phyloP scores from a whole-genome alignment of 2,329 filamentous ascomycete species.

The Coniella vitis region DNA sequence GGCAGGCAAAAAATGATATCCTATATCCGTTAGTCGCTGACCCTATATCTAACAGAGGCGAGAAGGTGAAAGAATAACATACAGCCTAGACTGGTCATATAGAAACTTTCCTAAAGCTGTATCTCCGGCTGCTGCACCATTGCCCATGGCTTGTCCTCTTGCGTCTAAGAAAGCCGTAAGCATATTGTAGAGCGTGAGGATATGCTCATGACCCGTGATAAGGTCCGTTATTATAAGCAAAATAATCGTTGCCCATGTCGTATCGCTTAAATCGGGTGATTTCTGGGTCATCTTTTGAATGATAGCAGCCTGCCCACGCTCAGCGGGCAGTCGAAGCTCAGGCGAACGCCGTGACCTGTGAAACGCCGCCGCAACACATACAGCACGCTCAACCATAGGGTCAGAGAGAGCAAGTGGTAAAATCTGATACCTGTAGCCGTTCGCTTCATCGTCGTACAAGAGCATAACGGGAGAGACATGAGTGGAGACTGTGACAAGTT shows the following conservation, averaged over 20 bases:
- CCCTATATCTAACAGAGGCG: no score
- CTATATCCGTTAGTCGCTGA: neutral
- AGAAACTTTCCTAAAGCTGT: conserved; percentile 5
- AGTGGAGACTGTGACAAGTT: neutral
- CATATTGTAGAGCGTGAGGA: conserved; percentile 12
- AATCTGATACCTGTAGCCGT: conserved; percentile 14
- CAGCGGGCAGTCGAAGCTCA: conserved; percentile 14
- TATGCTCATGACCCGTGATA: conserved; percentile 13
- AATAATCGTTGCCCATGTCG: conserved; percentile 11
- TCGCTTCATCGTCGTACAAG: conserved; percentile 13
- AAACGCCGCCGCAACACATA: conserved; percentile 15
- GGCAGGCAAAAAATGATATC: conserved; percentile 10
- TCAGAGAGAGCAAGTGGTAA: conserved; percentile 9
- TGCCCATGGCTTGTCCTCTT: neutral
- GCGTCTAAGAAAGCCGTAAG: conserved; percentile 11
- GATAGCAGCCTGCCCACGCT: conserved; percentile 10
- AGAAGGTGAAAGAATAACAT: neutral
- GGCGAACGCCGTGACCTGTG: conserved; percentile 9
- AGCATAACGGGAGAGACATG: conserved; percentile 15
- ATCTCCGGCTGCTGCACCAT: neutral
- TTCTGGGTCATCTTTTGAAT: conserved; percentile 6
- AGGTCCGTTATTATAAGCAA: conserved; percentile 12
- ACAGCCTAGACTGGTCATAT: conserved; percentile 11
- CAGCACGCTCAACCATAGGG: conserved; percentile 12
- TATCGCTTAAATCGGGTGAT: conserved; percentile 7